Percentiles rank a stretch among this genome's conserved stretches.
These are phyloP conservation scores for Cystoderma amianthinum DNA, from an alignment of 768 basidiomycete species.

Conservation along the genomic window DNA sequence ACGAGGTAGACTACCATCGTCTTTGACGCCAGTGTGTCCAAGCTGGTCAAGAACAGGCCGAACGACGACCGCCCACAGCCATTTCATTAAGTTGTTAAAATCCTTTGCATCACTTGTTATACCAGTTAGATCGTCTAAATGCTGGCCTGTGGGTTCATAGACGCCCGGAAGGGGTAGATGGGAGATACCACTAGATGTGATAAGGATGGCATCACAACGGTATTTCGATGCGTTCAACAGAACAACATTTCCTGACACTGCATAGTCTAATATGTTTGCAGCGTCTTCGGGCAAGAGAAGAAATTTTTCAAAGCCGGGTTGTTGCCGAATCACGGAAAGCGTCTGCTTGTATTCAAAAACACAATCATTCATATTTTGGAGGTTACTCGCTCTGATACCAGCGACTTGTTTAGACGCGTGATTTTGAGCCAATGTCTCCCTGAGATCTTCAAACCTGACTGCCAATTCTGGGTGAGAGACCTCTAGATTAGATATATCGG, in stretches of 20 bases:
- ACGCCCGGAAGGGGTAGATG: constrained; percentile 2
- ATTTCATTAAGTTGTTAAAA: constrained; percentile 6
- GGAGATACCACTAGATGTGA: constrained; percentile 3
- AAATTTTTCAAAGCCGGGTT: constrained; percentile 9
- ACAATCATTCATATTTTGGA: not conserved
- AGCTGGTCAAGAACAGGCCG: constrained; percentile 9
- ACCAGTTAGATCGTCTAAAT: no score
- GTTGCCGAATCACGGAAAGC: not conserved
- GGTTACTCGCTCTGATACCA: no score
- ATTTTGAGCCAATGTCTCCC: not conserved
- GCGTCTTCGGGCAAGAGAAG: constrained; percentile 6
- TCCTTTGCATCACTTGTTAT: no score
- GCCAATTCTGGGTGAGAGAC: constrained; percentile 2
- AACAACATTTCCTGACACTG: no score
- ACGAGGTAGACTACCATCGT: constrained; percentile 4
- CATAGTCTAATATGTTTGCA: no score
- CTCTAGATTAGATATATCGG: not conserved
- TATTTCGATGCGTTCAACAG: constrained; percentile 8
- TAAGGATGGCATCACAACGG: constrained; percentile 10
- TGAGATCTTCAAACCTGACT: not conserved
- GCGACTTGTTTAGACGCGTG: not conserved
- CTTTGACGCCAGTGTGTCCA: constrained; percentile 4
- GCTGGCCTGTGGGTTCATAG: no score
- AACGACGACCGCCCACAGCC: constrained; percentile 10
- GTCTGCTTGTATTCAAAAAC: not conserved